These are phyloP conservation scores for Cytospora chrysosperma DNA, from an alignment of 2,329 filamentous ascomycete genomes.

Conservation along the genomic window DNA sequence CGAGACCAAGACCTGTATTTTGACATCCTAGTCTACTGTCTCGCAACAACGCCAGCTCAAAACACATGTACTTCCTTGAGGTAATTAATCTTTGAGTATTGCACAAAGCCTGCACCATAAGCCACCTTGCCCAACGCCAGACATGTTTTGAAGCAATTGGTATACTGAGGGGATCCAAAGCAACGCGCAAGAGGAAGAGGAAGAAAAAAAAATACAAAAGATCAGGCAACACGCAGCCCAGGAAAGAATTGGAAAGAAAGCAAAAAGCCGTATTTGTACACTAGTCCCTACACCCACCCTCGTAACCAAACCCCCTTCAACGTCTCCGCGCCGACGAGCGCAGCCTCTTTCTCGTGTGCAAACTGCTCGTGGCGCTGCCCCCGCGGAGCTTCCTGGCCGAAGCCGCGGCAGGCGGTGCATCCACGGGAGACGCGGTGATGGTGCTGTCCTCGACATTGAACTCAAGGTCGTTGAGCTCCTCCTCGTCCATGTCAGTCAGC, in stretches of 20 bases:
- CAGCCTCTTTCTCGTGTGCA: conserved; percentile 32
- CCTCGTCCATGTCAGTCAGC: conserved; percentile 88
- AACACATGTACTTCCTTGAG: background rate
- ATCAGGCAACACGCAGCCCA: background rate
- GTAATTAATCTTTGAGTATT: background rate
- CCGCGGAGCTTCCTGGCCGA: conserved; percentile 12
- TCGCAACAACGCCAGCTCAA: background rate
- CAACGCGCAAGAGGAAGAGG: too few species aligned
- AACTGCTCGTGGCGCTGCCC: background rate
- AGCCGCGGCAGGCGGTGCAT: conserved; percentile 20
- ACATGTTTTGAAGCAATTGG: background rate
- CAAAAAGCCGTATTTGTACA: background rate
- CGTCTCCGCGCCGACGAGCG: conserved; percentile 34
- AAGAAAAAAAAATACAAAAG: background rate
- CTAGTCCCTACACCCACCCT: background rate
- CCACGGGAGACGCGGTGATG: conserved; percentile 40
- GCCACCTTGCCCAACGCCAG: background rate
- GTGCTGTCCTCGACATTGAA: conserved; percentile 52
- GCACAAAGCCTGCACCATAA: background rate
- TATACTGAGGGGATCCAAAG: background rate
- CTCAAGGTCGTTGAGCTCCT: conserved; percentile 73
- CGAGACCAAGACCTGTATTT: background rate
- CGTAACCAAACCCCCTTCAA: conserved; percentile 22
- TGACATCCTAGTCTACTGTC: background rate
- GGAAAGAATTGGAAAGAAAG: background rate